phyloP scores from a whole-genome alignment of 2,329 filamentous ascomycete species.

The Nigrograna mackinnonii region DNA sequence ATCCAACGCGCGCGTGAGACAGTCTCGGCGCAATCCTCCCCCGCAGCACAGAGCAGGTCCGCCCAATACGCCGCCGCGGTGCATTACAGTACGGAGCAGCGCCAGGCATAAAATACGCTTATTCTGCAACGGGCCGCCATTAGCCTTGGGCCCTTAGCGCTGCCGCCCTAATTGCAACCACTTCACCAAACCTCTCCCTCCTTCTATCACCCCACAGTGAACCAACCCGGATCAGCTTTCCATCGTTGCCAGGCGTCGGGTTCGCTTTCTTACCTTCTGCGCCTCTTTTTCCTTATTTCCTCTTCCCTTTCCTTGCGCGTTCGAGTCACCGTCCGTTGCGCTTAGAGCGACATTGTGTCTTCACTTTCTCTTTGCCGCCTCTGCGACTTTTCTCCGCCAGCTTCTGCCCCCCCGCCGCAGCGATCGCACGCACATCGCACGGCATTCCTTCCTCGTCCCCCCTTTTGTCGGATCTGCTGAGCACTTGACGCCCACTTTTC shows the following conservation, averaged over 20 bases:
- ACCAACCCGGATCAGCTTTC: constrained; percentile 26
- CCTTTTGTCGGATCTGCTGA: constrained; percentile 2
- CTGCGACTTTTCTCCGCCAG: constrained; percentile 16
- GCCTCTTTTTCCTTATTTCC: constrained; percentile 42
- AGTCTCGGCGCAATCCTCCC: no score
- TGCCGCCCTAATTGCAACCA: constrained; percentile 27
- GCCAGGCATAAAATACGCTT: neutral
- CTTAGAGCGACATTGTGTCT: no score
- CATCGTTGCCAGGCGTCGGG: constrained; percentile 41
- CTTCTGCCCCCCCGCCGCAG: constrained; percentile 8
- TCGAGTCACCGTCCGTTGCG: constrained; percentile 26
- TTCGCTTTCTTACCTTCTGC: constrained; percentile 32
- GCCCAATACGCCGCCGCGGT: no score
- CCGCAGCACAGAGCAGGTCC: no score
- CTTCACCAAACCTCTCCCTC: constrained; percentile 23
- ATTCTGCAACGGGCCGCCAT: constrained; percentile 13
- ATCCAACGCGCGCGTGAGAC: no score
- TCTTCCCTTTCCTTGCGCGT: constrained; percentile 41
- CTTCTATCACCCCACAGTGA: constrained; percentile 39
- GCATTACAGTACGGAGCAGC: neutral
- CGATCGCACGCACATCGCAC: constrained; percentile 11
- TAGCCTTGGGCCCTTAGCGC: constrained; percentile 12
- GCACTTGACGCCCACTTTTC: neutral
- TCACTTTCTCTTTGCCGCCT: constrained; percentile 30
- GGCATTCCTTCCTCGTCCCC: neutral